Evolutionary conservation across 2,329 filamentous ascomycete genomes (phyloP), one percentile per base, ranked within the genome.

Genomic region (Sporothrix brunneoviolacea): DNA sequence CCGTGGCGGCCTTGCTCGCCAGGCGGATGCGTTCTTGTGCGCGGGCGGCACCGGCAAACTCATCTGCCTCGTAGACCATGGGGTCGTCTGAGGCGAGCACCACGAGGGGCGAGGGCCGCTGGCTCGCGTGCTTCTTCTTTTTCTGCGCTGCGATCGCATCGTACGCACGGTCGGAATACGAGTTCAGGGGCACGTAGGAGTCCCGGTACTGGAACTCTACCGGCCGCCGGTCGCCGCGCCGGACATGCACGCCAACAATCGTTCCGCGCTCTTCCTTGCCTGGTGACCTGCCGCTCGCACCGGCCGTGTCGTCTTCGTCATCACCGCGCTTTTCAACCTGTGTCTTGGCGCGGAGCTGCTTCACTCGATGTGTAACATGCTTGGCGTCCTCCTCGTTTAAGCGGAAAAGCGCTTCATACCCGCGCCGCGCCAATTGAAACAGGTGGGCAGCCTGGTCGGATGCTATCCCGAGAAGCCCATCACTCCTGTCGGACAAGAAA

Each of bases 1-100:
- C 16, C 32, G 70, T 64, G 19, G 69, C 67, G 24, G 70, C 64
- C 62, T 86, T 87, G 45, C 80, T 82, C 8, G 87, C 86, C 7
- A 94, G 76, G 19, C 82, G 79, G 62, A 94, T 91, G 52, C 81
- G 80, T 59, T 86, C 81, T 64, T 95, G 88, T 0, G 88, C 88
- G 5, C 80, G 77, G 6, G 55, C 37, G 15, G 77, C 72, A 16
- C 66, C 65, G 2, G 67, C 66, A 51, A 91, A 76, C 59, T 90
- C 86, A 2, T 77, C 70, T 10, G 80, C 72, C 19, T 79, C 73
- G 61, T 88, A 85, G 21, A 93, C 81, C 49, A 82, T 79, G 0
- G 88, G 87, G 61, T 95, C 88, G 62, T 95, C 89, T 0, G 87
- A 91, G 5, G 88, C 87, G 22, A 94, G 63, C 1, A 94, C 63